A percentile compares a stretch with the other conserved stretches of the same genome.
These are phyloP conservation scores for Podospora tetraspora DNA, from an alignment of 495 filamentous ascomycete genomes.

Conservation along the genomic window DNA sequence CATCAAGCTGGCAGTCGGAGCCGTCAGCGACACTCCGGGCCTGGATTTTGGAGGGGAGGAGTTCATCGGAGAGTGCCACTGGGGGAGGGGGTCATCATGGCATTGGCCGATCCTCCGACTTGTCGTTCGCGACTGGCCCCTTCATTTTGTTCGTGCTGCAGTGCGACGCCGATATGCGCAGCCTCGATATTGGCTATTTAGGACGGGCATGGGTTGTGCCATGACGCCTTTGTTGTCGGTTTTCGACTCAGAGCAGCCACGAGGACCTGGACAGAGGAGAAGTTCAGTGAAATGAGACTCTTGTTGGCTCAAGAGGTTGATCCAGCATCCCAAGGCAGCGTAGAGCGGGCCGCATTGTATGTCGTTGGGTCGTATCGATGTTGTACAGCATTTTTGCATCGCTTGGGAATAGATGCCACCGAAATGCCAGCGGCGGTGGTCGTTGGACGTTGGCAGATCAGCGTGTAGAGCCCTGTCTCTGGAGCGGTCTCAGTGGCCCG, in stretches of 20 bases:
- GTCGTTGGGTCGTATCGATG: slow-evolving; percentile 2
- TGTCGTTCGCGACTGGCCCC: slow-evolving; percentile 8
- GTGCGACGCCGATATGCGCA: slow-evolving; percentile 23
- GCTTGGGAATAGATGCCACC: neutral
- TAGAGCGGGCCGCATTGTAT: neutral
- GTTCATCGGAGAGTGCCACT: slow-evolving; percentile 17
- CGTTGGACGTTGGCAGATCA: neutral
- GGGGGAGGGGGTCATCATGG: slow-evolving; percentile 11
- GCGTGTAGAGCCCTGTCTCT: neutral
- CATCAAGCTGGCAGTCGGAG: slow-evolving; percentile 14
- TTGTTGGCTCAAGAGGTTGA: neutral
- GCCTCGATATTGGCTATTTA: slow-evolving; percentile 29
- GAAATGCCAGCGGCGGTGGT: neutral
- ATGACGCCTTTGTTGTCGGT: slow-evolving; percentile 14
- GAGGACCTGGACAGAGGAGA: neutral
- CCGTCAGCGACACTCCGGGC: slow-evolving; percentile 9
- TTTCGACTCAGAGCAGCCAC: slow-evolving; percentile 25
- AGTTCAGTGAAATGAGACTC: neutral
- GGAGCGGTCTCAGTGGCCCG: slow-evolving; percentile 3
- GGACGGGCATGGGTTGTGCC: slow-evolving; percentile 14
- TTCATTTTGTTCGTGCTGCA: slow-evolving; percentile 28
- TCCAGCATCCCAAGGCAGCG: neutral
- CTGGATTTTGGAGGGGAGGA: slow-evolving; percentile 16
- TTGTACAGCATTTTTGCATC: neutral
- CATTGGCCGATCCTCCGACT: slow-evolving; percentile 18